Conservation (phyloP, 129 eudicot genomes). For the Pseudognaphalium luteoalbum region DNA sequence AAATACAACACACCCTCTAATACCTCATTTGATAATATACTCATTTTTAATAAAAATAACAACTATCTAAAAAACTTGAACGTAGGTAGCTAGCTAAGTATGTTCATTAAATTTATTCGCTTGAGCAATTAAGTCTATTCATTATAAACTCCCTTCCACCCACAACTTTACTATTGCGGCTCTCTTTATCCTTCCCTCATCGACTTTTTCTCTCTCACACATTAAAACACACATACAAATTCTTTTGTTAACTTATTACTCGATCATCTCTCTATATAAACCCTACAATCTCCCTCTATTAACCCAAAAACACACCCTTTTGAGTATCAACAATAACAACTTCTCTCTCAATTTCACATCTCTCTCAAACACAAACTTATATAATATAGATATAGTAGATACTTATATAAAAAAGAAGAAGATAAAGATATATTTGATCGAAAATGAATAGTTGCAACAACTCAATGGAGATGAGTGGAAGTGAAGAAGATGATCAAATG, state of each 20-base stretch:
- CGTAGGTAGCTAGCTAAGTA: background rate
- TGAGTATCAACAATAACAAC: slow-evolving; percentile 1
- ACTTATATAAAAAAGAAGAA: no score
- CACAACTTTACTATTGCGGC: slow-evolving; percentile 62
- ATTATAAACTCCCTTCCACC: slow-evolving; percentile 13
- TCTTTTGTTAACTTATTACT: background rate
- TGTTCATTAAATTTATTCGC: slow-evolving; percentile 8
- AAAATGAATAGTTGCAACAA: slow-evolving; percentile 34
- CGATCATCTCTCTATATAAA: slow-evolving; percentile 67
- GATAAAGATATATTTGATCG: no score
- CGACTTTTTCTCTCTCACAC: slow-evolving; percentile 34
- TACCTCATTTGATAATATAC: no score
- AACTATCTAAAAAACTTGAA: background rate
- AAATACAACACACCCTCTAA: no score
- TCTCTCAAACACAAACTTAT: slow-evolving; percentile 9
- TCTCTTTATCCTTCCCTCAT: slow-evolving; percentile 34
- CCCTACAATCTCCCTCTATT: slow-evolving; percentile 48
- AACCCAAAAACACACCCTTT: slow-evolving; percentile 28
- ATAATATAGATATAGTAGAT: background rate
- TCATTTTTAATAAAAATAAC: no score
- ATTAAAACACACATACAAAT: slow-evolving; percentile 18
- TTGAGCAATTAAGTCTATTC: slow-evolving; percentile 13
- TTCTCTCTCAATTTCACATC: background rate
- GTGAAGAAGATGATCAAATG: slow-evolving; percentile 52
- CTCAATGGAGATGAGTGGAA: slow-evolving; percentile 31